Evolutionary conservation across 2,329 filamentous ascomycete genomes (phyloP), one percentile per base, ranked within the genome.

Genomic region (Hypomyces perniciosus): DNA sequence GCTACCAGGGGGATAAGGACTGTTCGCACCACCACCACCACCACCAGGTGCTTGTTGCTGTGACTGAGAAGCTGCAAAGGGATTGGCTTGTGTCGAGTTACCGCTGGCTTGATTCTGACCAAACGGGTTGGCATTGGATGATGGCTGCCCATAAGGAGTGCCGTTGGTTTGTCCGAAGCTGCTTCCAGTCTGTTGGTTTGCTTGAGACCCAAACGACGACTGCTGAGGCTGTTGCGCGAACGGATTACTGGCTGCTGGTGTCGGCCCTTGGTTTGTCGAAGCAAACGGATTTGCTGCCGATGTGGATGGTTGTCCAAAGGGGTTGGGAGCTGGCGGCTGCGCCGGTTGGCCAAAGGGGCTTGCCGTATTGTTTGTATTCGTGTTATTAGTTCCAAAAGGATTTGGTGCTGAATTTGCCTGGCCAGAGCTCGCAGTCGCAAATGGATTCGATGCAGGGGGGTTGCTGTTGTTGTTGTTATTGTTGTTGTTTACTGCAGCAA

Each of bases 1-100:
- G 58, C 72, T 75, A 5, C 59, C 64, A 1, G 74, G 72, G 1
- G 70, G 66, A 54, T 78, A 78, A 2, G 76, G 76, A 46, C 61
- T 68, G 33, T 52, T 58, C 8, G 56, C 33, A 31, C 5, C 29
- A 6, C 30, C 46, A 5, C 27, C 34, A 12, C 44, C 50, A 26
- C 38, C 13, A 38, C 26, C 20, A 12, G 39, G 33, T 9, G 54
- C 42, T 28, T 54, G 47, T 44, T 45, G 53, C 44, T 45, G 53
- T 35, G 44, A 39, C 43, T 55, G 59, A 27, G 48, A 45, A 10
- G 52, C 41, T 6, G 55, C 59, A 45, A 66, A 65, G 4, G 63
- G 56, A 27, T 61, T 67, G 4, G 59, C 56, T 12, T 47, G 51
- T 1, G 61, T 44, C 9, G 51, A 43, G 33, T 48, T 45, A 10